phyloP scores from a whole-genome alignment of 495 filamentous ascomycete species.

The Penicillium macrosclerotiorum region DNA sequence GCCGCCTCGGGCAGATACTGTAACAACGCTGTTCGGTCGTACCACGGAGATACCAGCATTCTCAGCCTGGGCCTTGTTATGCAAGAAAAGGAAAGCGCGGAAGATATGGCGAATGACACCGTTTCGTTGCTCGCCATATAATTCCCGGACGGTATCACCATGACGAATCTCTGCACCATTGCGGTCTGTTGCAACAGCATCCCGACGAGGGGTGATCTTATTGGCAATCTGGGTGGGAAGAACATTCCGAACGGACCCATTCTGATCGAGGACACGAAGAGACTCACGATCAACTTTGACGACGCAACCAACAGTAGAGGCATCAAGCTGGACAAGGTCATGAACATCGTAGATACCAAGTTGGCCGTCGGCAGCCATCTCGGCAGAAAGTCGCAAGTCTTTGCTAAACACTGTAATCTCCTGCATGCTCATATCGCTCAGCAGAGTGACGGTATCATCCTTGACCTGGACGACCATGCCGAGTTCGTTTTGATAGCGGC shows the following conservation, averaged over 20 bases:
- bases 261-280: slow-evolving; percentile 85
- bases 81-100: slow-evolving; percentile 82
- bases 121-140: slow-evolving; percentile 76
- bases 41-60: slow-evolving; percentile 89
- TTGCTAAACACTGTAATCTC: slow-evolving; percentile 99
- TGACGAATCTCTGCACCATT: slow-evolving; percentile 89
- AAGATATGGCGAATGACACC: slow-evolving; percentile 92
- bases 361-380: slow-evolving; percentile 76
- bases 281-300: slow-evolving; percentile 95
- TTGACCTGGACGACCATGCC: slow-evolving; percentile 94
- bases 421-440: slow-evolving; percentile 85
- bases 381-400: slow-evolving; percentile 87
- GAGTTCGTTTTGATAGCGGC: slow-evolving; percentile 87
- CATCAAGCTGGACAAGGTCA: slow-evolving; percentile 92
- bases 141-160: slow-evolving; percentile 90
- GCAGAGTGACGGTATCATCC: slow-evolving; percentile 84
- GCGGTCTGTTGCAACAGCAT: slow-evolving; percentile 87
- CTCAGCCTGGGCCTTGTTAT: slow-evolving; percentile 78
- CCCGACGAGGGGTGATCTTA: slow-evolving; percentile 72
- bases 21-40: slow-evolving; percentile 79
- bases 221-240: slow-evolving; percentile 89
- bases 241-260: slow-evolving; percentile 74
- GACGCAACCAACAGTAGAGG: slow-evolving; percentile 85
- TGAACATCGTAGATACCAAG: slow-evolving; percentile 85
- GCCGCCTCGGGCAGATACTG: slow-evolving; percentile 88